Percentiles rank a stretch among this genome's conserved stretches.
Evolutionary conservation across 768 basidiomycete genomes (phyloP).

Genomic region (Fomitopsis pulvina): DNA sequence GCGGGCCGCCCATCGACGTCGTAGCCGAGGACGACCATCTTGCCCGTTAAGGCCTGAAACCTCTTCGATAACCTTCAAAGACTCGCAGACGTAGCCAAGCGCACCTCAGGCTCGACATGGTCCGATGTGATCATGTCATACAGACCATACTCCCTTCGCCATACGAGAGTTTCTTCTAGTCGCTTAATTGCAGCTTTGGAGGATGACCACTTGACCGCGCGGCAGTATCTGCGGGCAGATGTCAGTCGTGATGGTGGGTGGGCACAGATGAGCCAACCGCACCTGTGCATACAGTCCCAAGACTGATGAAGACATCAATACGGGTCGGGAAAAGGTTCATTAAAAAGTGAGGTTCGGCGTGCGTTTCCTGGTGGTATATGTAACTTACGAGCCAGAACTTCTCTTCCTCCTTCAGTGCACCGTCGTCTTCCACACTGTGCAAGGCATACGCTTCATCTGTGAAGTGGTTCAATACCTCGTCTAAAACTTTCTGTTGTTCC

Average conservation of each 20-base stretch:
- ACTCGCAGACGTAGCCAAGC: too few relatives aligned
- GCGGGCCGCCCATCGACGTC: constrained; percentile 60
- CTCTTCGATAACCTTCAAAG: neutral
- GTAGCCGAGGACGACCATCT: constrained; percentile 72
- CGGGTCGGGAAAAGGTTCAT: neutral
- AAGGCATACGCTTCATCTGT: constrained; percentile 45
- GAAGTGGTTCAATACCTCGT: constrained; percentile 57
- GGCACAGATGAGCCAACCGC: constrained; percentile 1
- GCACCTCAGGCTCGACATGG: constrained; percentile 69
- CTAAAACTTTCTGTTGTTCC: constrained; percentile 42
- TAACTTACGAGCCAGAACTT: constrained; percentile 67
- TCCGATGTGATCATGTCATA: constrained; percentile 55
- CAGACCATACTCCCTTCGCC: constrained; percentile 76
- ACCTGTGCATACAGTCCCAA: constrained; percentile 69
- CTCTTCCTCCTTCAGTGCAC: constrained; percentile 54
- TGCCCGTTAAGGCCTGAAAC: constrained; percentile 69
- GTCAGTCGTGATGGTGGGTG: neutral
- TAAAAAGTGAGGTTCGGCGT: too few relatives aligned
- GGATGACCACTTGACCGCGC: constrained; percentile 71
- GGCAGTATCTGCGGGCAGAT: constrained; percentile 46
- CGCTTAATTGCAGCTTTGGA: constrained; percentile 50
- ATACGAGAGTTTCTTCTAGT: constrained; percentile 65
- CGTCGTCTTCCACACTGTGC: constrained; percentile 31
- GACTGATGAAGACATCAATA: constrained; percentile 27
- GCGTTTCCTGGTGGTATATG: too few relatives aligned